phyloP scores from a whole-genome alignment of 1,139 yeast genomes.

The Candida mesenterica region DNA sequence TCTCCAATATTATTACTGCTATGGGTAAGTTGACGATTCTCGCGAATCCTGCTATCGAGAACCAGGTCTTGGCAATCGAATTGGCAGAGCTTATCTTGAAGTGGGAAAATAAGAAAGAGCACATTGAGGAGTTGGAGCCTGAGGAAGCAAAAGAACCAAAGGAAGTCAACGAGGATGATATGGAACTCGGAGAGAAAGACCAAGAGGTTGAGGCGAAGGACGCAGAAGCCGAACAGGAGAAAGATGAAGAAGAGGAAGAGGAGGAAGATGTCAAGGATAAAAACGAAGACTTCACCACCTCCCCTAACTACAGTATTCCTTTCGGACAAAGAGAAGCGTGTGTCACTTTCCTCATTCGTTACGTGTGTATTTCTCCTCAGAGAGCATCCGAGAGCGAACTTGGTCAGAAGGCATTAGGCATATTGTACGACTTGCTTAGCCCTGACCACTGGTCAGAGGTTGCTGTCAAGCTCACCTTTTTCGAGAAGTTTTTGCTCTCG shows the following conservation, averaged over 20 bases:
- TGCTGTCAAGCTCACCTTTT: slow-evolving; percentile 75
- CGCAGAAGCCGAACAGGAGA: slow-evolving; percentile 10
- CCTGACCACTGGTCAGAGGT: slow-evolving; percentile 85
- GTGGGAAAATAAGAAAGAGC: slow-evolving; percentile 70
- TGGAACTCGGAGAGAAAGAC: slow-evolving; percentile 8
- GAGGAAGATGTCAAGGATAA: slow-evolving; percentile 16
- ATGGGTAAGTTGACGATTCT: slow-evolving; percentile 88
- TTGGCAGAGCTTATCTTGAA: slow-evolving; percentile 77
- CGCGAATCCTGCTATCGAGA: slow-evolving; percentile 78
- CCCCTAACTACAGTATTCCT: slow-evolving; percentile 59
- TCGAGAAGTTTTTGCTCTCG: slow-evolving; percentile 80
- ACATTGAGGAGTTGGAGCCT: not conserved
- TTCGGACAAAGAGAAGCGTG: slow-evolving; percentile 85
- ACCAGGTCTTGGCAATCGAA: slow-evolving; percentile 83
- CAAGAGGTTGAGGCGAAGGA: not conserved
- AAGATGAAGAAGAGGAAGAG: slow-evolving; percentile 18
- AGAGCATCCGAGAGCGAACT: slow-evolving; percentile 81
- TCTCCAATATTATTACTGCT: slow-evolving; percentile 87
- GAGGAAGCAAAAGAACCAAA: not conserved
- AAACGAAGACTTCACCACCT: slow-evolving; percentile 36
- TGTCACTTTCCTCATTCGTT: slow-evolving; percentile 85
- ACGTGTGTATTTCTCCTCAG: slow-evolving; percentile 83
- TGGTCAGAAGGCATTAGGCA: slow-evolving; percentile 77
- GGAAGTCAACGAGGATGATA: slow-evolving; percentile 8
- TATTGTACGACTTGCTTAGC: slow-evolving; percentile 69